These are phyloP conservation scores for Ogataea paradorogensis DNA, from an alignment of 805 yeast species.

Conservation along the genomic window DNA sequence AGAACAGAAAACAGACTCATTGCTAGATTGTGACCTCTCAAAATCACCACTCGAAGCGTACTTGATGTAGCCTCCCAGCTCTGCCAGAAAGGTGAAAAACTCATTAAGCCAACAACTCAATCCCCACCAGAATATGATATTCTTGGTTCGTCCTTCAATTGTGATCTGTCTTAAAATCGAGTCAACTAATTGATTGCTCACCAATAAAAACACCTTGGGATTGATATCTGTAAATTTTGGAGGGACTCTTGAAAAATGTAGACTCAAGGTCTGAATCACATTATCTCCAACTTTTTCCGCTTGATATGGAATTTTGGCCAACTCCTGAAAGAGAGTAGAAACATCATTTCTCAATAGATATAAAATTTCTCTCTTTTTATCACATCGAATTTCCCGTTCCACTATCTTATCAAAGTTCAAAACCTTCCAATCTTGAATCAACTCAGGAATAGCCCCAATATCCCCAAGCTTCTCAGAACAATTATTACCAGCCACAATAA, in stretches of 20 bases:
- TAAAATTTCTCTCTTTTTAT: conserved; percentile 23
- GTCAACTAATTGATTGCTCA: conserved; percentile 52
- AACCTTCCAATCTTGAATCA: conserved; percentile 36
- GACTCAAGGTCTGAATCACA: conserved; percentile 16
- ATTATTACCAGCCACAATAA: conserved; percentile 24
- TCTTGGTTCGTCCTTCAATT: conserved; percentile 47
- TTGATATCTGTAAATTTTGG: conserved; percentile 45
- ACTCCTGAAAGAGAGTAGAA: conserved; percentile 14
- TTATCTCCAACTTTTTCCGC: conserved; percentile 9
- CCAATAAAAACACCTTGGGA: conserved; percentile 54
- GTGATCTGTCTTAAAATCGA: conserved; percentile 62
- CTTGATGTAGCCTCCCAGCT: conserved; percentile 52
- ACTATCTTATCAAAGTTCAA: conserved; percentile 33
- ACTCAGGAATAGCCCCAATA: conserved; percentile 28
- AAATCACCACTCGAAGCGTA: conserved; percentile 23
- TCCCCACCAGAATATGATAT: conserved; percentile 75
- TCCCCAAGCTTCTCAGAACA: conserved; percentile 49
- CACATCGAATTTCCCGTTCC: conserved; percentile 18
- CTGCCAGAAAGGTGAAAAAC: conserved; percentile 64
- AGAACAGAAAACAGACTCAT: conserved; percentile 14
- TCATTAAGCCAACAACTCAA: conserved; percentile 76
- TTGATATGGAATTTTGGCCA: neutral
- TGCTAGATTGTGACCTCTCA: conserved; percentile 17
- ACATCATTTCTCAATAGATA: conserved; percentile 37
- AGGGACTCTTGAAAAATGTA: conserved; percentile 21